Conservation (phyloP, 164 flowering plant genomes). For the Warburgia ugandensis region DNA sequence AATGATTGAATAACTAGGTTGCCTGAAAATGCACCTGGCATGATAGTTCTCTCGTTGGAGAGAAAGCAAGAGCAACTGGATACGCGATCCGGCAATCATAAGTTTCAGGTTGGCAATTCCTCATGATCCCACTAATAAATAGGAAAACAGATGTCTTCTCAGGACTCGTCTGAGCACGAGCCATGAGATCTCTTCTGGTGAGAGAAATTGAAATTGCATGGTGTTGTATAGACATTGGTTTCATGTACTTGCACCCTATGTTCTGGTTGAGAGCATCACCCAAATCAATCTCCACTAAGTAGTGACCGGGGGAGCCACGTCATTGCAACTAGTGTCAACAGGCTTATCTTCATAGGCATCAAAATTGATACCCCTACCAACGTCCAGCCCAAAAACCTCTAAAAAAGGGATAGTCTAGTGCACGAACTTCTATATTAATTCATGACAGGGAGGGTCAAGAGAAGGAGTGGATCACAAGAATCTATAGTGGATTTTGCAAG, state of each 20-base stretch:
- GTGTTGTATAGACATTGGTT: conserved; percentile 58
- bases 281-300: conserved; percentile 43
- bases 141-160: conserved; percentile 63
- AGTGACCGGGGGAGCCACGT: conserved; percentile 36
- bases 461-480: no score
- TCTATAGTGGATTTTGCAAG: no score
- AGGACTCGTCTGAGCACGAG: conserved; percentile 66
- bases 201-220: conserved; percentile 48
- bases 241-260: conserved; percentile 50
- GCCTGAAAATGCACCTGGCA: conserved; percentile 30
- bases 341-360: conserved; percentile 49
- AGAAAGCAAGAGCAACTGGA: conserved; percentile 47
- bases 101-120: not conserved
- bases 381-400: conserved; percentile 5
- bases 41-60: conserved; percentile 57
- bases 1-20: no score
- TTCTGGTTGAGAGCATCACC: conserved; percentile 36
- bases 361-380: conserved; percentile 24
- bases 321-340: conserved; percentile 37
- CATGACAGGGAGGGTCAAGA: no score
- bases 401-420: no score
- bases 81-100: conserved; percentile 16
- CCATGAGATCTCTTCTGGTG: conserved; percentile 65
- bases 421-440: no score
- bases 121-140: conserved; percentile 44